phyloP scores from a whole-genome alignment of 1,284 basidiomycete species.

The Apiotrichum brassicae region DNA sequence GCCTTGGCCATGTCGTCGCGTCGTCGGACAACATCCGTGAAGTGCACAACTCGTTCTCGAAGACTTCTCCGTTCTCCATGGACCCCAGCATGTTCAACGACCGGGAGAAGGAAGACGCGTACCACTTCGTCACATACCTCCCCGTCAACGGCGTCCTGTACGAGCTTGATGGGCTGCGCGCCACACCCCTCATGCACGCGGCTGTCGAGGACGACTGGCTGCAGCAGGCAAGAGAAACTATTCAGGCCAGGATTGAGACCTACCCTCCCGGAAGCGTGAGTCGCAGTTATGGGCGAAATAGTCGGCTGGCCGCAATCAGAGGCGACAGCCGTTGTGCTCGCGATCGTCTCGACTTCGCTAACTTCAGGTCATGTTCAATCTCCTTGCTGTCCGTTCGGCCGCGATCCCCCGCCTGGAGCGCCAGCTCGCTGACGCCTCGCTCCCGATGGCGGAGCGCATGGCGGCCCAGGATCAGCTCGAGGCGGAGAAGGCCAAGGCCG shows the following conservation, averaged over 20 bases:
- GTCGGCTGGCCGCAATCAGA: no score
- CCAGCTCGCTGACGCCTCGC: slow-evolving; percentile 53
- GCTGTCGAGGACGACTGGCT: slow-evolving; percentile 65
- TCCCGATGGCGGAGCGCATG: slow-evolving; percentile 50
- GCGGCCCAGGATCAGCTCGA: slow-evolving; percentile 58
- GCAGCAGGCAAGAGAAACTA: slow-evolving; percentile 69
- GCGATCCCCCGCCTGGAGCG: slow-evolving; percentile 61
- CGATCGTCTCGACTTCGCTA: slow-evolving; percentile 1
- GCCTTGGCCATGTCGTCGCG: slow-evolving; percentile 73
- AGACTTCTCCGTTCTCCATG: slow-evolving; percentile 73
- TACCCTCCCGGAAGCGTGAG: slow-evolving; percentile 76
- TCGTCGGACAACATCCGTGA: slow-evolving; percentile 77
- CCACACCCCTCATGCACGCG: slow-evolving; percentile 71
- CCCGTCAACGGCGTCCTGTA: slow-evolving; percentile 75
- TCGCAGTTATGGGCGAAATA: no score
- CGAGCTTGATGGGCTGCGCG: slow-evolving; percentile 83
- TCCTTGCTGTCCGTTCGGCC: slow-evolving; percentile 75
- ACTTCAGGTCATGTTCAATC: slow-evolving; percentile 76
- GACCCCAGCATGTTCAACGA: slow-evolving; percentile 54
- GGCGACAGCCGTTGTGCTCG: neutral
- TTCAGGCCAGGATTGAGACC: slow-evolving; percentile 74
- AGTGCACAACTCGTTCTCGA: slow-evolving; percentile 73
- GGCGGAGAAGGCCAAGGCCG: slow-evolving; percentile 70
- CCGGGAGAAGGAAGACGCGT: slow-evolving; percentile 77
- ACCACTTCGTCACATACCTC: slow-evolving; percentile 87